Evolutionary conservation across 805 yeast species (phyloP).

Genomic region (Ogataea nakhonphanomensis): DNA sequence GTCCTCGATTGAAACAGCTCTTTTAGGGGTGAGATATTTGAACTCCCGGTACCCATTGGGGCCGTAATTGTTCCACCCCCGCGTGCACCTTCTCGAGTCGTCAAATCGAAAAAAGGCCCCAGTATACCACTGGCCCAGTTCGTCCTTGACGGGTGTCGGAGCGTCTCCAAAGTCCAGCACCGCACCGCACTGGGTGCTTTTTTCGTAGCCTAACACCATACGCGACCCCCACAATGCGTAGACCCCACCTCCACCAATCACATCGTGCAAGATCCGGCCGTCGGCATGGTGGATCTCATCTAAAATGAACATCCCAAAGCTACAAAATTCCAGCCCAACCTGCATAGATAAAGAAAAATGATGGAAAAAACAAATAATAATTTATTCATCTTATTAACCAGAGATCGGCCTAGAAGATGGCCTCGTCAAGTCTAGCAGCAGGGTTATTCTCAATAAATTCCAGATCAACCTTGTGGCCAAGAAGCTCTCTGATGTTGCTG

Average conservation of each 20-base stretch:
- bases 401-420: conserved; percentile 35
- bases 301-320: conserved; percentile 86
- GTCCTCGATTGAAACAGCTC: conserved; percentile 56
- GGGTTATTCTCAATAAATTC: conserved; percentile 95
- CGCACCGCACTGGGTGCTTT: conserved; percentile 49
- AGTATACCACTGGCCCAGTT: conserved; percentile 58
- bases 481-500: conserved; percentile 89
- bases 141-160: conserved; percentile 44
- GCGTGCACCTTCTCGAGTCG: conserved; percentile 56
- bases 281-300: conserved; percentile 72
- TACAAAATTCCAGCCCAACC: conserved; percentile 36
- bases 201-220: conserved; percentile 40
- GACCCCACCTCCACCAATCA: conserved; percentile 90
- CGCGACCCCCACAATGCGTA: conserved; percentile 76
- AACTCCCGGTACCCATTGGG: conserved; percentile 59
- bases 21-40: conserved; percentile 58
- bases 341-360: no score
- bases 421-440: conserved; percentile 94
- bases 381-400: not conserved
- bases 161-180: conserved; percentile 79
- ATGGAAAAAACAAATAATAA: no score
- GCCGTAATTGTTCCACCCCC: conserved; percentile 78
- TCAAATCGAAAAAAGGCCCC: conserved; percentile 56
- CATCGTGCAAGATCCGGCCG: conserved; percentile 38
- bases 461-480: conserved; percentile 94